Conservation (phyloP, 345 rosid genomes). For the Turritis glabra region DNA sequence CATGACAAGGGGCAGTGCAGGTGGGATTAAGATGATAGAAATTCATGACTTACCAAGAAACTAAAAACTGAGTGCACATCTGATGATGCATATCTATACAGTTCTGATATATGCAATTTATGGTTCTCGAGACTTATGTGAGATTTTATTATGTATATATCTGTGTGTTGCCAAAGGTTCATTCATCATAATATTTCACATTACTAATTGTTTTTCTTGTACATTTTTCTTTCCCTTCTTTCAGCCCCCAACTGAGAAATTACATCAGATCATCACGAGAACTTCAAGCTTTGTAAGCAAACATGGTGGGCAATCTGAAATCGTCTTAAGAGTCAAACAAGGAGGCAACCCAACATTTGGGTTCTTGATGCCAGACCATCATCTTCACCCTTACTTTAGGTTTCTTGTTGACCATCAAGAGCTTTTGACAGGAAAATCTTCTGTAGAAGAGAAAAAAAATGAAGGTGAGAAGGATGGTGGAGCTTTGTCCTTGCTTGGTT, state of each 20-base stretch:
- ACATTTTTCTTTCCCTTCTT: constrained; percentile 32
- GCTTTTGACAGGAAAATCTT: constrained; percentile 54
- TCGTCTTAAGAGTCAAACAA: constrained; percentile 92
- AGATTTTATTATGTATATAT: constrained; percentile 43
- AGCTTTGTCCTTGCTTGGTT: constrained; percentile 87
- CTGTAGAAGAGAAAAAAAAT: constrained; percentile 47
- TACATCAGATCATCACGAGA: constrained; percentile 89
- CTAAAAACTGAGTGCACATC: constrained; percentile 52
- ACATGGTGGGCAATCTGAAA: constrained; percentile 94
- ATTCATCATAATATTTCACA: constrained; percentile 28
- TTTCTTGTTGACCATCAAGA: constrained; percentile 88
- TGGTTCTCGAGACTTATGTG: constrained; percentile 55
- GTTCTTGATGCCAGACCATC: constrained; percentile 88
- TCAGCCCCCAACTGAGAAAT: constrained; percentile 92
- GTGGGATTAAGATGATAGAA: constrained; percentile 93
- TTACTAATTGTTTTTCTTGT: constrained; percentile 35
- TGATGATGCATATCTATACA: constrained; percentile 62
- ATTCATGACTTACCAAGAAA: constrained; percentile 57
- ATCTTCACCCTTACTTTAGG: constrained; percentile 70
- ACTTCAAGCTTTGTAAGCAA: constrained; percentile 83
- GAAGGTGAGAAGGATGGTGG: constrained; percentile 51
- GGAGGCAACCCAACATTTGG: constrained; percentile 96
- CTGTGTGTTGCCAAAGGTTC: constrained; percentile 27
- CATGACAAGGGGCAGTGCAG: constrained; percentile 91
- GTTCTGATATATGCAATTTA: constrained; percentile 62